These are phyloP conservation scores for Rubroshorea leprosula DNA, from an alignment of 345 rosid species.

Conservation along the genomic window DNA sequence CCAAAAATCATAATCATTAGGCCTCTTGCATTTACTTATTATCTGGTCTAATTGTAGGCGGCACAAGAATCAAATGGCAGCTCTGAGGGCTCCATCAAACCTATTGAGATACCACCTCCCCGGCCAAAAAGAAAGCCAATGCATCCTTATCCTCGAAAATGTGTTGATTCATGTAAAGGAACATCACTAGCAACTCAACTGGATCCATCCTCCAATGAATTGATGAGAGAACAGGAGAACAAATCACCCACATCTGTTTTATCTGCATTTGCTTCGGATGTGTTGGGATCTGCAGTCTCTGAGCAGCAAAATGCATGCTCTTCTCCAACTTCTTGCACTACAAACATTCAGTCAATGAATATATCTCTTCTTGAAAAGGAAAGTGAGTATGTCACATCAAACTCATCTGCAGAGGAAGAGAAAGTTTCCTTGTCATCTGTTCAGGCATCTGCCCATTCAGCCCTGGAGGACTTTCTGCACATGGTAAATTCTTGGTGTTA, in stretches of 20 bases:
- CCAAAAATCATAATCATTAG: neutral
- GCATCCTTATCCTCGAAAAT: conserved; percentile 87
- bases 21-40: conserved; percentile 6
- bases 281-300: conserved; percentile 29
- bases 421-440: conserved; percentile 18
- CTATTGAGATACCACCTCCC: conserved; percentile 82
- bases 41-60: conserved; percentile 38
- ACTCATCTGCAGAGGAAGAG: conserved; percentile 23
- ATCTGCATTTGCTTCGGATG: conserved; percentile 38
- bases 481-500: conserved; percentile 14
- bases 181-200: conserved; percentile 20
- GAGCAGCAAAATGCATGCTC: conserved; percentile 46
- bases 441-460: conserved; percentile 13
- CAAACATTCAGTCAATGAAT: conserved; percentile 32
- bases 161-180: conserved; percentile 19
- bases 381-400: conserved; percentile 29
- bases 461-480: conserved; percentile 14
- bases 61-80: conserved; percentile 39
- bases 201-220: conserved; percentile 34
- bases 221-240: conserved; percentile 37
- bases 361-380: conserved; percentile 23
- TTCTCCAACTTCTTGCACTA: conserved; percentile 54
- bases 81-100: conserved; percentile 24
- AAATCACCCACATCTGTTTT: conserved; percentile 62
- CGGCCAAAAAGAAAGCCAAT: conserved; percentile 80